Evolutionary conservation across 2,329 filamentous ascomycete genomes (phyloP).

Genomic region (Penicillium italicum): DNA sequence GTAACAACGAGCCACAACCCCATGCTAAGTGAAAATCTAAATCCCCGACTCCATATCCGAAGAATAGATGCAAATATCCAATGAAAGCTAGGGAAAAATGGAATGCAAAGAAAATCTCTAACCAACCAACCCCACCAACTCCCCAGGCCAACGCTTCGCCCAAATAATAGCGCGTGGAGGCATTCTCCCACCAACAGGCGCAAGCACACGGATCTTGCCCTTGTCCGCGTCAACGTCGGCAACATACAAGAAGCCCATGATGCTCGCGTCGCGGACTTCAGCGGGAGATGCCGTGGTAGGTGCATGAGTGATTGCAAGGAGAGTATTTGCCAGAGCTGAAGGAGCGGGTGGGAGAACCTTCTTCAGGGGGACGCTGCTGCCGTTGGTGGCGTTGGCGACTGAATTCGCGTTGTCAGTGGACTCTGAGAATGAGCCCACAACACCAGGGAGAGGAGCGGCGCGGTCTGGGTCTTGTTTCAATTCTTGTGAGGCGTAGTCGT

Average conservation of each 20-base stretch:
- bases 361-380: slow-evolving; percentile 45
- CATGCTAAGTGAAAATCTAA: not conserved
- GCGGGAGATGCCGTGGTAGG: slow-evolving; percentile 65
- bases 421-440: slow-evolving; percentile 13
- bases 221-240: slow-evolving; percentile 85
- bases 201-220: slow-evolving; percentile 73
- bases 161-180: slow-evolving; percentile 76
- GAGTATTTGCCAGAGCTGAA: slow-evolving; percentile 66
- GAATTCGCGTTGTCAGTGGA: slow-evolving; percentile 16
- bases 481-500: slow-evolving; percentile 14
- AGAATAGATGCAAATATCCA: not conserved
- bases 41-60: not conserved
- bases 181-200: slow-evolving; percentile 77
- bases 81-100: slow-evolving; percentile 1
- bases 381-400: slow-evolving; percentile 20
- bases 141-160: slow-evolving; percentile 77
- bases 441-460: slow-evolving; percentile 23
- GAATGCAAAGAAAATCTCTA: slow-evolving; percentile 23
- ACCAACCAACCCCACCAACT: slow-evolving; percentile 71
- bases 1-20: not conserved
- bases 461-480: slow-evolving; percentile 19
- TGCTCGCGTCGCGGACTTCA: slow-evolving; percentile 71
- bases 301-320: slow-evolving; percentile 81
- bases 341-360: slow-evolving; percentile 62
- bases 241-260: slow-evolving; percentile 92